Percentiles rank a stretch among this genome's conserved stretches.
Evolutionary conservation across 2,329 filamentous ascomycete species (phyloP).

Genomic region (Allantophomopsis lycopodina): DNA sequence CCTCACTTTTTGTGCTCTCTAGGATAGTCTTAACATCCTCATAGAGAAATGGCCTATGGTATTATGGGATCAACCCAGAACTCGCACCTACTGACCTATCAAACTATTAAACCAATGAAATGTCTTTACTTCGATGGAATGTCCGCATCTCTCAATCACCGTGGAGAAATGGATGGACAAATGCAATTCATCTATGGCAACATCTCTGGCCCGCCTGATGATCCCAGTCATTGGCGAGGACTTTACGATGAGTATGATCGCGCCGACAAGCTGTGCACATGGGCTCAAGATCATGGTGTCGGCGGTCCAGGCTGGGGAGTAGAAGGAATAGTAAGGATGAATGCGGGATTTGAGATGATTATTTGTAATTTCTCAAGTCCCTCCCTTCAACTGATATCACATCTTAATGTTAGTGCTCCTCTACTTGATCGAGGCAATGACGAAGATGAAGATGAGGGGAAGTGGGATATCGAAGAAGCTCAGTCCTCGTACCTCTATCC

Average conservation of each 20-base stretch:
- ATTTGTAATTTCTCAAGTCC: slow-evolving; percentile 34
- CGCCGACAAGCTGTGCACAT: slow-evolving; percentile 30
- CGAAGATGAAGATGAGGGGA: slow-evolving; percentile 3
- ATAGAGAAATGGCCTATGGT: slow-evolving; percentile 33
- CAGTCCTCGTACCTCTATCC: slow-evolving; percentile 18
- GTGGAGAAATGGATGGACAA: slow-evolving; percentile 31
- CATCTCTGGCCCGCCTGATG: slow-evolving; percentile 19
- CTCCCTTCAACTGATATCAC: slow-evolving; percentile 26
- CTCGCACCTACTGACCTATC: slow-evolving; percentile 32
- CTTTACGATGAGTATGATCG: slow-evolving; percentile 31
- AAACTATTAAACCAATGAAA: slow-evolving; percentile 26
- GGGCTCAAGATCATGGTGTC: slow-evolving; percentile 24
- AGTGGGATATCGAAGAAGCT: not conserved
- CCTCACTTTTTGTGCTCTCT: no score
- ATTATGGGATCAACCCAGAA: slow-evolving; percentile 31
- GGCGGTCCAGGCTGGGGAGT: slow-evolving; percentile 30
- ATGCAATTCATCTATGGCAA: slow-evolving; percentile 35
- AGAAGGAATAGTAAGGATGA: slow-evolving; percentile 35
- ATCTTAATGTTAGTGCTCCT: slow-evolving; percentile 31
- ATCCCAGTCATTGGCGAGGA: slow-evolving; percentile 16
- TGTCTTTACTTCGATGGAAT: slow-evolving; percentile 36
- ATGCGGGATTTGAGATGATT: slow-evolving; percentile 36
- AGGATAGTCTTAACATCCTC: no score
- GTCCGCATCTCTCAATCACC: slow-evolving; percentile 30
- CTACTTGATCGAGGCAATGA: slow-evolving; percentile 12